Evolutionary conservation across 2,329 filamentous ascomycete species (phyloP).

Genomic region (Claviceps quebecensis): DNA sequence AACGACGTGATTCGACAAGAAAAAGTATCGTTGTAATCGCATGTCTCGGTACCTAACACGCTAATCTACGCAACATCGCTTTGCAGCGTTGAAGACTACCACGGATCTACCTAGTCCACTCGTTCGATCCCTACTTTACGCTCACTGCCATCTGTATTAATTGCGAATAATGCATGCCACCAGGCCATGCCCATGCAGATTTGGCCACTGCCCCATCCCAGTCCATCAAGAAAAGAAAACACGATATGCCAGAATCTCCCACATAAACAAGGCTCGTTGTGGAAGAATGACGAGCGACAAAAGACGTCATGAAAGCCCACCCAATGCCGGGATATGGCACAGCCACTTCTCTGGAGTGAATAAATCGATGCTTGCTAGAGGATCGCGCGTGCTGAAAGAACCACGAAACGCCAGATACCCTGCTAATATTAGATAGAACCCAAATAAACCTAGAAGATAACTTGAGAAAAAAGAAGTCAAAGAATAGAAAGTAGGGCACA

Average conservation of each 20-base stretch:
- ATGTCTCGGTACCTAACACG: too few relatives aligned
- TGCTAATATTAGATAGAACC: not conserved
- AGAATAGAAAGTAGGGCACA: not conserved
- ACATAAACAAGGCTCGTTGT: not conserved
- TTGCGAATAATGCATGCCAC: not conserved
- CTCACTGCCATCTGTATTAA: not conserved
- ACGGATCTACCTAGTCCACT: too few relatives aligned
- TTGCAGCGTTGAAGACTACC: too few relatives aligned
- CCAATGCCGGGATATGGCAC: not conserved
- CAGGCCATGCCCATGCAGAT: not conserved
- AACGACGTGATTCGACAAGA: too few relatives aligned
- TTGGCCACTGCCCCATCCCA: not conserved
- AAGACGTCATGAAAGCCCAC: too few relatives aligned
- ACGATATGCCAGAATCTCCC: not conserved
- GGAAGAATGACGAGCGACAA: not conserved
- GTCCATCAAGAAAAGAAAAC: not conserved
- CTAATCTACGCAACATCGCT: too few relatives aligned
- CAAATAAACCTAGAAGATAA: not conserved
- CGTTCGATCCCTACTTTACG: not conserved
- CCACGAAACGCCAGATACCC: not conserved
- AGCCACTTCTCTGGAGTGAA: not conserved
- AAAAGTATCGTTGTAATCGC: too few relatives aligned
- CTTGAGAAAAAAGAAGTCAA: not conserved
- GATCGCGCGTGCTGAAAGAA: not conserved
- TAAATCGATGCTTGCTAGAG: not conserved